These are phyloP conservation scores for Mycena indigotica DNA, from an alignment of 768 basidiomycete genomes.

Conservation along the genomic window DNA sequence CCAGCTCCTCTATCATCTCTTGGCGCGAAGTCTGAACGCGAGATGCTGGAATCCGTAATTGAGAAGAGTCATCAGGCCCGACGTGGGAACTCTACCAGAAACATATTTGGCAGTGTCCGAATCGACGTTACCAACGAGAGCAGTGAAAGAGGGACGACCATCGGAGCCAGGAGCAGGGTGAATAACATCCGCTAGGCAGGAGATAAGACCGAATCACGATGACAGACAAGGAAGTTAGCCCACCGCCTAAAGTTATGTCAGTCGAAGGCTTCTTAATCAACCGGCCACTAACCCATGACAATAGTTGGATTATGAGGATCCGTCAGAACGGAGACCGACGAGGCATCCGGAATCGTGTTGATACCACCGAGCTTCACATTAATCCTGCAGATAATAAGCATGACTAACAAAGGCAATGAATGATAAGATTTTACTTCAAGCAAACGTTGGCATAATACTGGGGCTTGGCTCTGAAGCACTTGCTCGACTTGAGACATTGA, in stretches of 20 bases:
- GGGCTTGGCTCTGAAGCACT: slow-evolving; percentile 65
- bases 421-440: slow-evolving; percentile 78
- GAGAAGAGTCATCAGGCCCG: not conserved
- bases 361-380: slow-evolving; percentile 87
- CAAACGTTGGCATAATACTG: slow-evolving; percentile 85
- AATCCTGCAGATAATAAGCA: slow-evolving; percentile 49
- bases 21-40: slow-evolving; percentile 25
- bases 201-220: not conserved
- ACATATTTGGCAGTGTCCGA: slow-evolving; percentile 75
- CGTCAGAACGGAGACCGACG: slow-evolving; percentile 62
- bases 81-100: not conserved
- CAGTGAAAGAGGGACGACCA: slow-evolving; percentile 80
- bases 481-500: slow-evolving; percentile 71
- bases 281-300: slow-evolving; percentile 67
- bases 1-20: slow-evolving; percentile 77
- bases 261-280: no score
- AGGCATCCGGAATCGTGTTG: slow-evolving; percentile 74
- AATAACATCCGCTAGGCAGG: slow-evolving; percentile 50
- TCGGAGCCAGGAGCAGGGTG: slow-evolving; percentile 80
- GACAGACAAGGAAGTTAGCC: no score
- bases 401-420: slow-evolving; percentile 5
- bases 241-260: no score
- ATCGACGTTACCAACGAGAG: slow-evolving; percentile 81
- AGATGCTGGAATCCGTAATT: slow-evolving; percentile 27
- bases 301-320: slow-evolving; percentile 77